These are phyloP conservation scores for Chrysanthemum seticuspe DNA, from an alignment of 129 eudicot genomes.

Conservation along the genomic window DNA sequence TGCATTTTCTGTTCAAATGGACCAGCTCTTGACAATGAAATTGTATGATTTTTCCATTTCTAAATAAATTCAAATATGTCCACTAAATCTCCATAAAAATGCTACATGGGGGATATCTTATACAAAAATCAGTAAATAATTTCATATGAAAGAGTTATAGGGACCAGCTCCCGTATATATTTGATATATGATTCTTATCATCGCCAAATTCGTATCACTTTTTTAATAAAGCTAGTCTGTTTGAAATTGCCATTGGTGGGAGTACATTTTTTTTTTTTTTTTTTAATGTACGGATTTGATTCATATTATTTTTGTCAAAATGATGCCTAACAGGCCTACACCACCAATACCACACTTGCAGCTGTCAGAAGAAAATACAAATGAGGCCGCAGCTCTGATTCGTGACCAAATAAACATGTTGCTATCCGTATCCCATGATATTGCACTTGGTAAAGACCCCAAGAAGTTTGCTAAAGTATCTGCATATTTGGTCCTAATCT, in stretches of 20 bases:
- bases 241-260: slow-evolving; percentile 23
- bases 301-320: slow-evolving; percentile 19
- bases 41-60: slow-evolving; percentile 3
- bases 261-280: neutral
- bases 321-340: slow-evolving; percentile 64
- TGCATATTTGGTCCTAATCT: slow-evolving; percentile 44
- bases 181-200: no score
- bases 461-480: slow-evolving; percentile 59
- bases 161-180: neutral
- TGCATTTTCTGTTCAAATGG: slow-evolving; percentile 24
- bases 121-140: no score
- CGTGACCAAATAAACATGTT: slow-evolving; percentile 50
- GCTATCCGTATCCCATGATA: slow-evolving; percentile 55
- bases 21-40: neutral
- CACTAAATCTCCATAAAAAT: neutral
- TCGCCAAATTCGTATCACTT: neutral
- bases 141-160: neutral
- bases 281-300: neutral
- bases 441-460: slow-evolving; percentile 78
- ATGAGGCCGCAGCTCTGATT: slow-evolving; percentile 50
- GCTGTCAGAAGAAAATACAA: slow-evolving; percentile 63
- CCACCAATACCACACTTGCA: slow-evolving; percentile 81
- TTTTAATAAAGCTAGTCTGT: slow-evolving; percentile 10
- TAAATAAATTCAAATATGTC: neutral
- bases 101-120: neutral